phyloP scores from a whole-genome alignment of 1,139 yeast genomes.

The Scheffersomyces stambukii region DNA sequence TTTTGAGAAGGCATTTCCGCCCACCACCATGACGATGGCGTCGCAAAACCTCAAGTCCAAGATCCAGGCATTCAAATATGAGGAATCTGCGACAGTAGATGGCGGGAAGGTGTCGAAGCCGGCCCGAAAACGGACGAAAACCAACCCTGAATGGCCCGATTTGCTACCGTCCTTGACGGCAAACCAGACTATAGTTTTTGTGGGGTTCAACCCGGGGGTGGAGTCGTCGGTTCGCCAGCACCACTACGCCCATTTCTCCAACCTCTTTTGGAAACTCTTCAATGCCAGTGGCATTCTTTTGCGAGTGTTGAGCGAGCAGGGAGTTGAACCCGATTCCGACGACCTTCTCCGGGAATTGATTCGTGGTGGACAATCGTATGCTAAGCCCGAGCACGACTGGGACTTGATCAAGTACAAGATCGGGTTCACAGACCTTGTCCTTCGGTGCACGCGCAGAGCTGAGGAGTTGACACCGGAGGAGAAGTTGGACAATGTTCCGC shows the following conservation, averaged over 20 bases:
- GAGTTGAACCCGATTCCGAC: neutral
- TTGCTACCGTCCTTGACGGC: conserved; percentile 33
- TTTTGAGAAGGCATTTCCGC: neutral
- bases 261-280: conserved; percentile 66
- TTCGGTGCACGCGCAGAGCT: conserved; percentile 60
- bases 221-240: conserved; percentile 63
- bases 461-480: conserved; percentile 51
- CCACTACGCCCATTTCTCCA: conserved; percentile 70
- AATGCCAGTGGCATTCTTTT: conserved; percentile 47
- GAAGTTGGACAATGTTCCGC: conserved; percentile 52
- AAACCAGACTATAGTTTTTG: conserved; percentile 45
- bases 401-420: conserved; percentile 41
- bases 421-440: conserved; percentile 72
- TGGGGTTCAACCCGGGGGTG: conserved; percentile 75
- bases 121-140: neutral
- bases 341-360: conserved; percentile 3
- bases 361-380: conserved; percentile 24
- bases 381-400: conserved; percentile 50
- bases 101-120: neutral
- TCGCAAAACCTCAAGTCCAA: conserved; percentile 10
- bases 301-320: conserved; percentile 13
- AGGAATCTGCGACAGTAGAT: conserved; percentile 2
- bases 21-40: conserved; percentile 5
- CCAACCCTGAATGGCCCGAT: conserved; percentile 14
- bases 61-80: conserved; percentile 16